These are phyloP conservation scores for Colletotrichum tropicicola DNA, from an alignment of 2,329 filamentous ascomycete genomes.

Conservation along the genomic window DNA sequence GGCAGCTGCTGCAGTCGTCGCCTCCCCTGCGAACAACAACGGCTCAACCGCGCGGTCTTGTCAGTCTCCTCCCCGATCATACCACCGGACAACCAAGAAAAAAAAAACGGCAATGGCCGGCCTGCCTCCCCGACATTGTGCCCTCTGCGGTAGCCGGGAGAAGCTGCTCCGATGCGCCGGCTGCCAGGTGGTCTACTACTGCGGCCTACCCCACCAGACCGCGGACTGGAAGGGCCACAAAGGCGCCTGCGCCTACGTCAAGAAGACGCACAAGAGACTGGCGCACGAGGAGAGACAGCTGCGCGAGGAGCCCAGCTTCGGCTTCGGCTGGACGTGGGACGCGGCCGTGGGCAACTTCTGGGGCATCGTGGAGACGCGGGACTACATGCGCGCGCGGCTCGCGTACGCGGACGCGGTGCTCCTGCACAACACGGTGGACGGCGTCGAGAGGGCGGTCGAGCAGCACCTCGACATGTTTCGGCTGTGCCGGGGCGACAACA, in stretches of 20 bases:
- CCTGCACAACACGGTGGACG: slow-evolving; percentile 41
- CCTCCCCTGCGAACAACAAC: no score
- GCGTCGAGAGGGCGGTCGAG: slow-evolving; percentile 46
- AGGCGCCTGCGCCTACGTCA: slow-evolving; percentile 46
- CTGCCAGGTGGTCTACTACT: slow-evolving; percentile 56
- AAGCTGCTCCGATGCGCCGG: slow-evolving; percentile 47
- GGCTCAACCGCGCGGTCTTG: no score
- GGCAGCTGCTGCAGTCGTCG: no score
- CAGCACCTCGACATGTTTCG: slow-evolving; percentile 54
- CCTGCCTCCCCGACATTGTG: background rate
- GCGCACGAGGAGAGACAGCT: slow-evolving; percentile 47
- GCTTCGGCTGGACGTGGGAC: slow-evolving; percentile 46
- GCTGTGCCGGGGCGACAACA: slow-evolving; percentile 53
- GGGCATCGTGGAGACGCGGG: slow-evolving; percentile 47
- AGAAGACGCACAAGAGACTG: slow-evolving; percentile 38
- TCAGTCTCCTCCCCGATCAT: background rate
- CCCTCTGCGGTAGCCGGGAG: background rate
- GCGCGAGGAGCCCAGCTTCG: slow-evolving; percentile 38
- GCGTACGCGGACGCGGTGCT: slow-evolving; percentile 42
- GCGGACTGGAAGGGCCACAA: slow-evolving; percentile 49
- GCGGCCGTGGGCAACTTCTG: slow-evolving; percentile 51
- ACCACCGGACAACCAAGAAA: background rate
- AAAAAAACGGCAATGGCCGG: background rate
- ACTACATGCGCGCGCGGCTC: slow-evolving; percentile 52
- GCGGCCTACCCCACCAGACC: slow-evolving; percentile 52